Percentiles rank a stretch among this genome's conserved stretches.
phyloP scores from a whole-genome alignment of 2,329 filamentous ascomycete genomes.

The Stagonosporopsis cucurbitacearum region DNA sequence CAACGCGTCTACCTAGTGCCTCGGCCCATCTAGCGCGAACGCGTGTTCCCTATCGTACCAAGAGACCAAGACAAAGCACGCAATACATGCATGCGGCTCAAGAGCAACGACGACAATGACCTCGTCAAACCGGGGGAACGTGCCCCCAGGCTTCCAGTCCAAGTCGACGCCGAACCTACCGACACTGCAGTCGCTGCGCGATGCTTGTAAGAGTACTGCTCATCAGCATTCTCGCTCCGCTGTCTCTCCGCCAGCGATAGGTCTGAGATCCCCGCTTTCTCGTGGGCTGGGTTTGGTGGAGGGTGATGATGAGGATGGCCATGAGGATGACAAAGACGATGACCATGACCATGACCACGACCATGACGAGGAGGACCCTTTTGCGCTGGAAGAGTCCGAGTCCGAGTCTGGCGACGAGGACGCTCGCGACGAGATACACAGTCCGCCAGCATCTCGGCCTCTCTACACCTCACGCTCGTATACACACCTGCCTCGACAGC shows the following conservation, averaged over 20 bases:
- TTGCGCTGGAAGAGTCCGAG: conserved; percentile 28
- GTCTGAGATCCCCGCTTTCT: conserved; percentile 28
- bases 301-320: no score
- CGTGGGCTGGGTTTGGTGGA: conserved; percentile 40
- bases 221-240: conserved; percentile 11
- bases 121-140: conserved; percentile 26
- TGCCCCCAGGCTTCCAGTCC: conserved; percentile 53
- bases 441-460: conserved; percentile 37
- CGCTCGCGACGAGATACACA: conserved; percentile 16
- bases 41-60: conserved; percentile 16
- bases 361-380: conserved; percentile 23
- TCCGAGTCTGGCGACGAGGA: conserved; percentile 39
- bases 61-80: conserved; percentile 29
- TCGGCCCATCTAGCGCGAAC: conserved; percentile 27
- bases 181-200: conserved; percentile 47
- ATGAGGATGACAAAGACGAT: no score
- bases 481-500: conserved; percentile 51
- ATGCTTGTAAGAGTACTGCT: conserved; percentile 7
- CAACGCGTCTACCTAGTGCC: conserved; percentile 1
- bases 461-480: conserved; percentile 55
- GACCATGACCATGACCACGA: no score
- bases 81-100: conserved; percentile 23
- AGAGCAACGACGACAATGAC: conserved; percentile 39
- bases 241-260: conserved; percentile 18
- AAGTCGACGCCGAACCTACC: conserved; percentile 57